These are phyloP conservation scores for Neopestalotiopsis clavispora DNA, from an alignment of 2,329 filamentous ascomycete genomes.

Conservation along the genomic window DNA sequence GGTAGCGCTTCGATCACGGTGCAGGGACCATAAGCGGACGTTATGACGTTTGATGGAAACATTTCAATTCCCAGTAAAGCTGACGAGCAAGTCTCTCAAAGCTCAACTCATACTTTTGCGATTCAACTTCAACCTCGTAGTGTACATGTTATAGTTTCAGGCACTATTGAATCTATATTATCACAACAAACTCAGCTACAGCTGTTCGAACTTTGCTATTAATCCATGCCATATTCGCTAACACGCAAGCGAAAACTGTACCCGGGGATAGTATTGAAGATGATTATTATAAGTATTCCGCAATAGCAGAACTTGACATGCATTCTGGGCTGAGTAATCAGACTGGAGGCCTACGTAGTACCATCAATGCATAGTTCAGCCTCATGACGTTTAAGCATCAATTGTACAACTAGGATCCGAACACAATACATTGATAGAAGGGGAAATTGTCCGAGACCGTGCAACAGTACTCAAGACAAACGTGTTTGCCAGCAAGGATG, in stretches of 20 bases:
- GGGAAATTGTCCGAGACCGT: neutral
- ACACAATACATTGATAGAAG: neutral
- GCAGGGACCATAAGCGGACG: neutral
- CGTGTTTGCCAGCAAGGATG: no score
- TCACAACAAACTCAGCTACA: neutral
- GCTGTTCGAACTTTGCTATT: neutral
- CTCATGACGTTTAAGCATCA: neutral
- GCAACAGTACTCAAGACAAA: neutral
- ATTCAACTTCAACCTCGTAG: neutral
- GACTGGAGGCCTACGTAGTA: neutral
- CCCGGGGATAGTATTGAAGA: no score
- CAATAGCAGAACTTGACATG: neutral
- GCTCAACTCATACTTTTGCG: neutral
- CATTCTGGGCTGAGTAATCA: neutral
- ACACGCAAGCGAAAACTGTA: neutral
- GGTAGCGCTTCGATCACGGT: slow-evolving; percentile 18
- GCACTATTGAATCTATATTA: neutral
- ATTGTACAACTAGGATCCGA: neutral
- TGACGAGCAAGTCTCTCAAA: neutral
- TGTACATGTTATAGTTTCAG: neutral
- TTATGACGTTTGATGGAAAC: neutral
- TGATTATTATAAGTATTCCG: neutral
- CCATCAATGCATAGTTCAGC: neutral
- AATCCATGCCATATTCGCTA: no score
- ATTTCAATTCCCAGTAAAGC: neutral